A percentile compares a stretch with the other conserved stretches of the same genome.
These are phyloP conservation scores for Paracoccidioides brasiliensis DNA, from an alignment of 2,329 filamentous ascomycete genomes.

Conservation along the genomic window DNA sequence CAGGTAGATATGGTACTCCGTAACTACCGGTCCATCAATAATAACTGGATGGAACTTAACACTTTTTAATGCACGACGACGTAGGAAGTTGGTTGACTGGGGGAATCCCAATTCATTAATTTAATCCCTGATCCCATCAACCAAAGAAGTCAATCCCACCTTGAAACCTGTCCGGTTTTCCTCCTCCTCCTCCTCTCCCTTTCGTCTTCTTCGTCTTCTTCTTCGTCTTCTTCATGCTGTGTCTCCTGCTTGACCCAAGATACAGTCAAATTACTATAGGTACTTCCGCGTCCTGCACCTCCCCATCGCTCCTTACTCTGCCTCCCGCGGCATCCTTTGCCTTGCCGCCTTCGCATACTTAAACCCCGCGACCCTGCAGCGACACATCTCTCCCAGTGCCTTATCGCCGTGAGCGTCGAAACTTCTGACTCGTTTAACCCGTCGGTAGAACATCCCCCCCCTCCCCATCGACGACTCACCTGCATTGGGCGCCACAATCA, in stretches of 20 bases:
- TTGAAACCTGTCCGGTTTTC: neutral
- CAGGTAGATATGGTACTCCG: neutral
- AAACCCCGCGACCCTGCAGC: slow-evolving; percentile 1
- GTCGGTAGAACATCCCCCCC: neutral
- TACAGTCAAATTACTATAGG: neutral
- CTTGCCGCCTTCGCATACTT: neutral
- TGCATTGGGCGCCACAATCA: neutral
- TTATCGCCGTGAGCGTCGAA: slow-evolving; percentile 1
- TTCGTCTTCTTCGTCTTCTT: neutral
- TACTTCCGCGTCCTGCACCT: neutral
- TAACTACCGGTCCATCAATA: too few relatives aligned
- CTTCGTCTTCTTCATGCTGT: slow-evolving; percentile 2
- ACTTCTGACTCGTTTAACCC: neutral
- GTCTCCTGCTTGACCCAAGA: slow-evolving; percentile 8
- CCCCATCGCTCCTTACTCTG: slow-evolving; percentile 5
- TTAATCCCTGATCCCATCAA: neutral
- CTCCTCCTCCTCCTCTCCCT: neutral
- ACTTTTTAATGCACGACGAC: slow-evolving; percentile 1
- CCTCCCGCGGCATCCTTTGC: neutral
- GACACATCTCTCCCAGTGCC: neutral
- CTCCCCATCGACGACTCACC: neutral
- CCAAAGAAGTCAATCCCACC: neutral
- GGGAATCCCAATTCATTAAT: neutral
- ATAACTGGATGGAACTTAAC: too few relatives aligned
- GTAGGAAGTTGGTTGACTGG: neutral